These are phyloP conservation scores for Aspergillus coremiiformis DNA, from an alignment of 495 filamentous ascomycete species.

Conservation along the genomic window DNA sequence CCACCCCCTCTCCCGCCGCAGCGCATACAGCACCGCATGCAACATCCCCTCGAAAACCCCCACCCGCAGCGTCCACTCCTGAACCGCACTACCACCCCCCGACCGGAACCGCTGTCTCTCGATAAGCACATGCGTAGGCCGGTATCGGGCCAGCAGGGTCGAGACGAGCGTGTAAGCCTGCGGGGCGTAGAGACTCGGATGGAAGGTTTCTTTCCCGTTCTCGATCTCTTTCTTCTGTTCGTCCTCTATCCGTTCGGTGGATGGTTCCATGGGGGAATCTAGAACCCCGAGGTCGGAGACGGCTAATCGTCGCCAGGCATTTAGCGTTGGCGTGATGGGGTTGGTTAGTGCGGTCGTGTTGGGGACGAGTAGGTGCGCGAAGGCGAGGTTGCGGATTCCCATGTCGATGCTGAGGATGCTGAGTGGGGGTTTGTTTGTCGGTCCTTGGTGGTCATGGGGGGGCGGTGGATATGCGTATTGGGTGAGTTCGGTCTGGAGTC, in stretches of 20 bases:
- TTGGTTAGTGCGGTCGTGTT: neutral
- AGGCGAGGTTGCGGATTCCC: slow-evolving; percentile 80
- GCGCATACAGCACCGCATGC: slow-evolving; percentile 61
- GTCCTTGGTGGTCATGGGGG: neutral
- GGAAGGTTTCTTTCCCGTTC: slow-evolving; percentile 34
- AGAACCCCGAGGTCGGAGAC: neutral
- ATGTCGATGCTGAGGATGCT: slow-evolving; percentile 79
- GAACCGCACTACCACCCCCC: slow-evolving; percentile 52
- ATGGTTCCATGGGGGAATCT: neutral
- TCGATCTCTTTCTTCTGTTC: slow-evolving; percentile 2
- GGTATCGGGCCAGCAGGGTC: slow-evolving; percentile 37
- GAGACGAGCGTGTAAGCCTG: slow-evolving; percentile 57
- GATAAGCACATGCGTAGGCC: slow-evolving; percentile 71
- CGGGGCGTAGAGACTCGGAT: slow-evolving; percentile 48
- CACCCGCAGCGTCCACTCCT: slow-evolving; percentile 86
- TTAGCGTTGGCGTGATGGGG: slow-evolving; percentile 8
- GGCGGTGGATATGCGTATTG: neutral
- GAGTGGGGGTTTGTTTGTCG: too few relatives aligned
- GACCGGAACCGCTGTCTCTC: slow-evolving; percentile 86
- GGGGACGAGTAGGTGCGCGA: slow-evolving; percentile 35
- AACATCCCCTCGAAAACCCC: slow-evolving; percentile 89
- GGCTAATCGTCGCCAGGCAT: slow-evolving; percentile 32
- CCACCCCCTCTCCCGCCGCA: slow-evolving; percentile 34
- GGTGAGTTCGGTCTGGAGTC: slow-evolving; percentile 20
- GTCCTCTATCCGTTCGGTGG: slow-evolving; percentile 1